Percentiles rank a stretch among this genome's conserved stretches.
Conservation (phyloP, 495 filamentous ascomycete species). For the Cairneyella variabilis region DNA sequence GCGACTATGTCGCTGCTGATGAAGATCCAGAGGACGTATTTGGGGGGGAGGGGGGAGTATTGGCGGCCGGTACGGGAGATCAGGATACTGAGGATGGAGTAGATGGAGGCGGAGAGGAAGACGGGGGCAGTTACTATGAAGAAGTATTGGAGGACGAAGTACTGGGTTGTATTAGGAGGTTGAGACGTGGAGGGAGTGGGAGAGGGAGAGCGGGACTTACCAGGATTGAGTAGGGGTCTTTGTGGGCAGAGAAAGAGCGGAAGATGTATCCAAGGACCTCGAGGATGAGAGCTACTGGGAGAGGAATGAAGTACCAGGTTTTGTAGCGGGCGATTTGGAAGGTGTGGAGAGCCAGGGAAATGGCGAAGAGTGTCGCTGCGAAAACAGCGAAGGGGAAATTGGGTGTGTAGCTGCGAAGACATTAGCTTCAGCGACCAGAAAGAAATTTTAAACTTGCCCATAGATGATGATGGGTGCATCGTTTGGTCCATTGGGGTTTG, state of each 20-base stretch:
- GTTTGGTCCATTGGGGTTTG: conserved; percentile 23
- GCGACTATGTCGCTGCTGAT: conserved; percentile 45
- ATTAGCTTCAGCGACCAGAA: neutral
- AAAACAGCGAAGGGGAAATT: conserved; percentile 29
- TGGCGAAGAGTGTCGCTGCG: conserved; percentile 27
- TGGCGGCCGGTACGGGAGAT: conserved; percentile 34
- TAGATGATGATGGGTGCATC: neutral
- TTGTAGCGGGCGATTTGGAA: conserved; percentile 26
- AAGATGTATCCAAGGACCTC: conserved; percentile 44
- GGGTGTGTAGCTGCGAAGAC: conserved; percentile 28
- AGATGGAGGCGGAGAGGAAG: conserved; percentile 50
- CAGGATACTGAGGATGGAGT: conserved; percentile 43
- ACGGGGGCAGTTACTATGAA: conserved; percentile 56
- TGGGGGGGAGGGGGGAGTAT: conserved; percentile 34
- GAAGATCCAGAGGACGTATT: conserved; percentile 42
- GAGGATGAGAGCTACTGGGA: conserved; percentile 31
- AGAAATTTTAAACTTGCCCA: neutral
- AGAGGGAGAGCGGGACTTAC: too few relatives aligned
- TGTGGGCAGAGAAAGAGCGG: conserved; percentile 34
- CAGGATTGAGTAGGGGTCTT: conserved; percentile 45
- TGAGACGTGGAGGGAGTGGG: too few relatives aligned
- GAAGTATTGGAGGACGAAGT: conserved; percentile 56
- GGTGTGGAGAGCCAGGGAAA: conserved; percentile 29
- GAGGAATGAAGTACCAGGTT: conserved; percentile 29
- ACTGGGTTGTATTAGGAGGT: too few relatives aligned